Conservation (phyloP, 345 rosid genomes). For the Citrus inodora region DNA sequence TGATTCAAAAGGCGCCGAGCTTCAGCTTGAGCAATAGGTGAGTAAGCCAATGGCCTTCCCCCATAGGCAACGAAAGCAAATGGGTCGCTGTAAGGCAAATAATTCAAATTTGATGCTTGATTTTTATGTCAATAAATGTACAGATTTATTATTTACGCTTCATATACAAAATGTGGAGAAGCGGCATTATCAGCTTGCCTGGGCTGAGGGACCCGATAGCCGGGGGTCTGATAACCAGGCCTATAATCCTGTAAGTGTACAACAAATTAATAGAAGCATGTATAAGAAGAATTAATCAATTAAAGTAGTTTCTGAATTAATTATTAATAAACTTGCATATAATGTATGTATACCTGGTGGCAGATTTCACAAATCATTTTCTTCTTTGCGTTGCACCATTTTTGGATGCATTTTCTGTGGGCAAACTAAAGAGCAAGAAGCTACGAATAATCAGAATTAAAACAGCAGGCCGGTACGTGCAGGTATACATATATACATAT, state of each 20-base stretch:
- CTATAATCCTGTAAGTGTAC: neutral
- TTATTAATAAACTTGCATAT: neutral
- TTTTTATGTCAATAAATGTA: too few relatives aligned
- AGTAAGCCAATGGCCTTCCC: too few relatives aligned
- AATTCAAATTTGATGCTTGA: too few relatives aligned
- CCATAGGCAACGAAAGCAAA: too few relatives aligned
- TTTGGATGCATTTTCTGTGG: constrained; percentile 51
- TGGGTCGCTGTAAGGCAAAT: too few relatives aligned
- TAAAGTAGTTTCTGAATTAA: too few relatives aligned
- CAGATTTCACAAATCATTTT: constrained; percentile 48
- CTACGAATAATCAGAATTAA: neutral
- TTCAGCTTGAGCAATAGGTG: too few relatives aligned
- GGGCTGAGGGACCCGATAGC: neutral
- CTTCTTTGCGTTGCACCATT: constrained; percentile 49
- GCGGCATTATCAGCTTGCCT: too few relatives aligned
- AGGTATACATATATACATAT: neutral
- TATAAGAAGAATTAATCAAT: neutral
- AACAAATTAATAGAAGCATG: neutral
- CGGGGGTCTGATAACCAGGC: constrained; percentile 6
- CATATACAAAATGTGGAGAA: too few relatives aligned
- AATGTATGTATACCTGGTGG: constrained; percentile 20
- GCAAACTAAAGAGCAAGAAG: constrained; percentile 33
- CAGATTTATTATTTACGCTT: too few relatives aligned
- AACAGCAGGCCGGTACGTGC: neutral
- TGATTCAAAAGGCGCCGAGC: too few relatives aligned